These are phyloP conservation scores for Tuber microsphaerosporum DNA, from an alignment of 495 filamentous ascomycete genomes.

Conservation along the genomic window DNA sequence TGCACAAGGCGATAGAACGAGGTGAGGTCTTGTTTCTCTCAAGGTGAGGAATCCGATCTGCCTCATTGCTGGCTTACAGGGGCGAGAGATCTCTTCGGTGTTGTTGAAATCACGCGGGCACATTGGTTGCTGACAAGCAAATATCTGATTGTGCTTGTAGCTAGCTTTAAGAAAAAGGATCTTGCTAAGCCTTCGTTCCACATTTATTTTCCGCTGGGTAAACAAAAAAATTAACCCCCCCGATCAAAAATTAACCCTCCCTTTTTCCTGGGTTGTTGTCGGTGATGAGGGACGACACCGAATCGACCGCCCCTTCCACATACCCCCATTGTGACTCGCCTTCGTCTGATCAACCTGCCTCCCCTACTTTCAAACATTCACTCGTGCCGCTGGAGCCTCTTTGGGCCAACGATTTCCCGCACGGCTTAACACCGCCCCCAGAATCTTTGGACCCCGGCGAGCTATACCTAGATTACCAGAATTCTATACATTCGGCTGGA, in stretches of 20 bases:
- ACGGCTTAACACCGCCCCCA: slow-evolving; percentile 34
- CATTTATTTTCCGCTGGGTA: not conserved
- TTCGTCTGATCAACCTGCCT: slow-evolving; percentile 27
- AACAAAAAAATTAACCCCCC: not conserved
- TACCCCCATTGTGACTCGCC: slow-evolving; percentile 15
- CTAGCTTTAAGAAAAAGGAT: not conserved
- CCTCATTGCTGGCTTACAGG: not conserved
- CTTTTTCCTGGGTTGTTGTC: not conserved
- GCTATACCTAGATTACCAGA: slow-evolving; percentile 16
- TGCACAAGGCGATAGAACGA: not conserved
- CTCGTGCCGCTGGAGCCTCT: slow-evolving; percentile 16
- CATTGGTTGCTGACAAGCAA: not conserved
- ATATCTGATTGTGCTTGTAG: slow-evolving; percentile 4
- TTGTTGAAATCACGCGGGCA: not conserved
- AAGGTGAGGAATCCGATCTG: not conserved
- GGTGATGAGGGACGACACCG: slow-evolving; percentile 4
- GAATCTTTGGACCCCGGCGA: slow-evolving; percentile 20
- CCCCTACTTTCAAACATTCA: slow-evolving; percentile 26
- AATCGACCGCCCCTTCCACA: not conserved
- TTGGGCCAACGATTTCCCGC: slow-evolving; percentile 28
- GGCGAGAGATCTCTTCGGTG: not conserved
- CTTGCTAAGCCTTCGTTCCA: not conserved
- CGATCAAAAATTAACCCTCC: not conserved
- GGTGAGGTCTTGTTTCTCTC: not conserved
- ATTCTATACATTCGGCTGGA: slow-evolving; percentile 7